These are phyloP conservation scores for Chaetomiaceae sp. DNA, from an alignment of 2,329 filamentous ascomycete genomes.

Conservation along the genomic window DNA sequence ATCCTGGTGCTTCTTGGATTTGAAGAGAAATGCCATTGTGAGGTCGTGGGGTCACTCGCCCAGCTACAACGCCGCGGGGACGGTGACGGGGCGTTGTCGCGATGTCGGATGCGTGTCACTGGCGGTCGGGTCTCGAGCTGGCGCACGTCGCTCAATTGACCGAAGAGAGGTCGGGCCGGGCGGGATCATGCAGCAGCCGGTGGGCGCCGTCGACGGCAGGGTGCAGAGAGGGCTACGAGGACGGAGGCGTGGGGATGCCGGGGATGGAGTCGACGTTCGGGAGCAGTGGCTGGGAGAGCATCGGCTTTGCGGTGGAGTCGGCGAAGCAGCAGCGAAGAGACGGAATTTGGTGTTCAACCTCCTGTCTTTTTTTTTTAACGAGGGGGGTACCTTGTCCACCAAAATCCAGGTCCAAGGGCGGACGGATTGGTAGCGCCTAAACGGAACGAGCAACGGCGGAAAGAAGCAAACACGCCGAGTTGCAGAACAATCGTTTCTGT, in stretches of 20 bases:
- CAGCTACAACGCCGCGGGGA: conserved; percentile 28
- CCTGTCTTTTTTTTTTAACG: conserved; percentile 34
- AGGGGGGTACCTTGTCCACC: conserved; percentile 22
- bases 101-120: conserved; percentile 10
- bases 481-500: neutral
- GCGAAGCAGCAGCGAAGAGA: conserved; percentile 20
- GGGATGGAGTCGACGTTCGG: conserved; percentile 34
- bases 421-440: conserved; percentile 9
- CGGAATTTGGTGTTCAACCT: conserved; percentile 32
- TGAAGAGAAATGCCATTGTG: conserved; percentile 77
- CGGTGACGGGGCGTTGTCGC: conserved; percentile 13
- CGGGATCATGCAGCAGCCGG: conserved; percentile 19
- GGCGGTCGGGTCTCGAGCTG: conserved; percentile 8
- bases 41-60: conserved; percentile 35
- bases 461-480: neutral
- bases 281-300: conserved; percentile 43
- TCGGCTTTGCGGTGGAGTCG: conserved; percentile 33
- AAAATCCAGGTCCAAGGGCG: conserved; percentile 5
- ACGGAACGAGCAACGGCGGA: neutral
- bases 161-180: conserved; percentile 11
- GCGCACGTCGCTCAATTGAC: conserved; percentile 19
- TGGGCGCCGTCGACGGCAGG: conserved; percentile 7
- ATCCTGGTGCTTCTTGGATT: conserved; percentile 73
- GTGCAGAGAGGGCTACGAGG: conserved; percentile 11
- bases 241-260: conserved; percentile 16